Percentiles rank a stretch among this genome's conserved stretches.
Evolutionary conservation across 176 grass and related monocot genomes (phyloP).

Genomic region (Aegilops sharonensis): DNA sequence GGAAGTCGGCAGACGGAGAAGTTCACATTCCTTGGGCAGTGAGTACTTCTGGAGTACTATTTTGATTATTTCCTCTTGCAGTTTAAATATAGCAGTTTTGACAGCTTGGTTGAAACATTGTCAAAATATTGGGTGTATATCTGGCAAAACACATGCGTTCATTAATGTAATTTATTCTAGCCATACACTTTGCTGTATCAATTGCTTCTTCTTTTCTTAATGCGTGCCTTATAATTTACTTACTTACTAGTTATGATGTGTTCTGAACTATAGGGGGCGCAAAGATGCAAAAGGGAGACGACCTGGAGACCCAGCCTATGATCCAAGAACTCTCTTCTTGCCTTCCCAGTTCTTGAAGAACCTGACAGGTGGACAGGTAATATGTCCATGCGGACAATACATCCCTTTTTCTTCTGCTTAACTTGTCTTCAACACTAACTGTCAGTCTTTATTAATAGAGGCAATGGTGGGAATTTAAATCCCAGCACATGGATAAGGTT

Average conservation of each 20-base stretch:
- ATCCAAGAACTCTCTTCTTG: conserved; percentile 78
- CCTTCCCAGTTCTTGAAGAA: conserved; percentile 75
- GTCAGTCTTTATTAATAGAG: conserved; percentile 53
- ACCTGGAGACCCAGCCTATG: conserved; percentile 58
- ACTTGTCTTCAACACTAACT: conserved; percentile 23
- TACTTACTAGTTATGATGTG: conserved; percentile 7
- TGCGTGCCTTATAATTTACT: background rate
- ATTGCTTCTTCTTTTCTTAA: background rate
- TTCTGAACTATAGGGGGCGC: conserved; percentile 50
- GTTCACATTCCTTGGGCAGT: conserved; percentile 82
- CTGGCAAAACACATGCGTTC: background rate
- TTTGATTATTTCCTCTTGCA: background rate
- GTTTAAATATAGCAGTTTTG: background rate
- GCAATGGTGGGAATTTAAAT: conserved; percentile 99
- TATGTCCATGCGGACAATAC: conserved; percentile 1
- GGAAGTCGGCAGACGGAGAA: conserved; percentile 69
- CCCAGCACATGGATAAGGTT: conserved; percentile 97
- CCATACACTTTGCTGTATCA: conserved; percentile 9
- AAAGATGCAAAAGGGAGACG: conserved; percentile 77
- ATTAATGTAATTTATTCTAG: background rate
- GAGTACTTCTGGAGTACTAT: conserved; percentile 32
- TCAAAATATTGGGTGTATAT: background rate
- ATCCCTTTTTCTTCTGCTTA: background rate
- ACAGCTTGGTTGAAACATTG: background rate
- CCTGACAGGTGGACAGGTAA: conserved; percentile 87